Evolutionary conservation across 768 basidiomycete genomes (phyloP).

Genomic region (Flagelloscypha sp.): DNA sequence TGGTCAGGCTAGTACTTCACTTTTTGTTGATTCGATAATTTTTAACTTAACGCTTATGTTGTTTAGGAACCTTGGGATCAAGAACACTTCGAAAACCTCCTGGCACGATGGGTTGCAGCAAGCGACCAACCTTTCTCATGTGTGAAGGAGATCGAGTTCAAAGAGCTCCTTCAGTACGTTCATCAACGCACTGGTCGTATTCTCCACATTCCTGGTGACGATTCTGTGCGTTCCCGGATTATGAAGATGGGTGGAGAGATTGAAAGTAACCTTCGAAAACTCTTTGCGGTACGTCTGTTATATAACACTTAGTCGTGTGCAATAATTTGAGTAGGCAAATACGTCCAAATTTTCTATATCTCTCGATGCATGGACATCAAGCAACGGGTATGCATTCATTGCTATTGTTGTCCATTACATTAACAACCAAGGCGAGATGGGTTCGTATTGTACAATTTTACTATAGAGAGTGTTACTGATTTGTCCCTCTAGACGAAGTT

Average conservation of each 20-base stretch:
- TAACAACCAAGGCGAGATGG: conserved; percentile 14
- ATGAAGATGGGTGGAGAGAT: conserved; percentile 13
- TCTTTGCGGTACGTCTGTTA: conserved; percentile 12
- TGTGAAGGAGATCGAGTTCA: conserved; percentile 13
- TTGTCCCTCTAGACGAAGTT: conserved; percentile 25
- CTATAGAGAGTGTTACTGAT: no score
- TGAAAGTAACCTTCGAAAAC: conserved; percentile 5
- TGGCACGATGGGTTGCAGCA: conserved; percentile 9
- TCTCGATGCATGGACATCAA: conserved; percentile 21
- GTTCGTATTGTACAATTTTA: no score
- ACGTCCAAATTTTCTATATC: conserved; percentile 13
- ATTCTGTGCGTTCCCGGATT: conserved; percentile 9
- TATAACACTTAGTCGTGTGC: background rate
- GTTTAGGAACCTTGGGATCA: conserved; percentile 9
- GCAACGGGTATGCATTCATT: conserved; percentile 17
- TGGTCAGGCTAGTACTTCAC: background rate
- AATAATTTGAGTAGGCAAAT: conserved; percentile 8
- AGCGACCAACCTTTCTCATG: conserved; percentile 15
- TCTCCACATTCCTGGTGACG: conserved; percentile 5
- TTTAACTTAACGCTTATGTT: no score
- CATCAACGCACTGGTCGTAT: conserved; percentile 2
- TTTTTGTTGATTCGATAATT: no score
- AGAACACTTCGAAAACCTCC: conserved; percentile 6
- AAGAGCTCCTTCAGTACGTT: conserved; percentile 10
- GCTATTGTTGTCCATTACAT: conserved; percentile 19